These are phyloP conservation scores for Verticillium longisporum DNA, from an alignment of 2,329 filamentous ascomycete species.

Conservation along the genomic window DNA sequence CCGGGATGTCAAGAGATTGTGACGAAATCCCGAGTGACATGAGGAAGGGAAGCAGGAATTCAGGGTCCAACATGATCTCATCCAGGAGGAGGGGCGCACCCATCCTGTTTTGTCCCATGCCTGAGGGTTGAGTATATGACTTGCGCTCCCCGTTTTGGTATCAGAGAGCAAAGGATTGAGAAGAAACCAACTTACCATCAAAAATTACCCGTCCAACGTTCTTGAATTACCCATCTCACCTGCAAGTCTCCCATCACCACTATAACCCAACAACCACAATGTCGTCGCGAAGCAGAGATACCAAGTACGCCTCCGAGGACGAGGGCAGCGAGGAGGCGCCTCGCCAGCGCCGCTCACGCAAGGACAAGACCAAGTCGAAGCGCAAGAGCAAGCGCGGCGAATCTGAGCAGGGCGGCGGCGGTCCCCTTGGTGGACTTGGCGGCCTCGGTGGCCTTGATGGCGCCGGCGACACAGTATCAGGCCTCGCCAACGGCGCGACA, in stretches of 20 bases:
- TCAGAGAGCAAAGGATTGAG: background rate
- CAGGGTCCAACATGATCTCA: constrained; percentile 16
- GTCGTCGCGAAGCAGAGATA: constrained; percentile 23
- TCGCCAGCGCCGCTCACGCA: constrained; percentile 12
- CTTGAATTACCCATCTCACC: constrained; percentile 7
- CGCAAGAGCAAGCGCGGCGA: constrained; percentile 12
- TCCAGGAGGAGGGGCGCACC: constrained; percentile 5
- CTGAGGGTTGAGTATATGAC: constrained; percentile 12
- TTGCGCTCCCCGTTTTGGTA: constrained; percentile 4
- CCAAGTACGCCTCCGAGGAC: constrained; percentile 28
- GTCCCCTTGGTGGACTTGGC: constrained; percentile 21
- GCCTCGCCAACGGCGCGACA: constrained; percentile 30
- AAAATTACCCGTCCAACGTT: background rate
- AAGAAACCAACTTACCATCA: constrained; percentile 1
- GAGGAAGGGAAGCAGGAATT: constrained; percentile 2
- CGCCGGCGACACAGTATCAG: constrained; percentile 26
- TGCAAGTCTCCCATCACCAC: background rate
- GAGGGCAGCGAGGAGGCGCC: constrained; percentile 19
- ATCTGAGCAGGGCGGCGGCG: constrained; percentile 3
- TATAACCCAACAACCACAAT: constrained; percentile 9
- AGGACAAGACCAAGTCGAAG: constrained; percentile 15
- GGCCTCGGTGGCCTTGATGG: constrained; percentile 20
- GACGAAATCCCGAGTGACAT: constrained; percentile 1
- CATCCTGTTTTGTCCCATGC: constrained; percentile 11
- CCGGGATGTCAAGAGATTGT: constrained; percentile 1